A percentile compares a stretch with the other conserved stretches of the same genome.
These are phyloP conservation scores for Russula sp. DNA, from an alignment of 768 basidiomycete species.

Conservation along the genomic window DNA sequence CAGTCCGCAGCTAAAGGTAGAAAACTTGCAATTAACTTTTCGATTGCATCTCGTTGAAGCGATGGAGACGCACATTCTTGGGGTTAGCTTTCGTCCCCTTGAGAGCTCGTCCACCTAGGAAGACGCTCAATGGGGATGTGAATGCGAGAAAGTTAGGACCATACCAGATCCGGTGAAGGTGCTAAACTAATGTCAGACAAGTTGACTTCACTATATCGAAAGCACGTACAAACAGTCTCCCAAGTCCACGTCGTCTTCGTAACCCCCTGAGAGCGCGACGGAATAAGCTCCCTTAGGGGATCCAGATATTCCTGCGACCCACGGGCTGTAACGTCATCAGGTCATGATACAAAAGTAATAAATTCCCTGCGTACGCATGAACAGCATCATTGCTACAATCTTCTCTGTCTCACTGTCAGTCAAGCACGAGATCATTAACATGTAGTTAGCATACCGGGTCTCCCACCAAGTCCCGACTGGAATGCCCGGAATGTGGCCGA, in stretches of 20 bases:
- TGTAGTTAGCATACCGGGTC: constrained; percentile 45
- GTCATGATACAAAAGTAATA: not conserved
- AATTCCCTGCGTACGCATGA: constrained; percentile 64
- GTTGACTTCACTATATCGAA: constrained; percentile 5
- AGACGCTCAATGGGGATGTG: not conserved
- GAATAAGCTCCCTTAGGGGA: constrained; percentile 73
- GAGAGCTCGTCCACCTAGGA: constrained; percentile 75
- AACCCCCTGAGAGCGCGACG: constrained; percentile 85
- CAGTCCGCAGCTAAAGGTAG: constrained; percentile 72
- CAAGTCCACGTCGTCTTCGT: constrained; percentile 79
- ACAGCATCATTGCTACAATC: constrained; percentile 74
- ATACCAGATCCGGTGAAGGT: constrained; percentile 78
- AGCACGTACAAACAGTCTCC: constrained; percentile 76
- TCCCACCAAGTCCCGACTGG: constrained; percentile 84
- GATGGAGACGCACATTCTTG: constrained; percentile 62
- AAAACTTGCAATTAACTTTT: not conserved
- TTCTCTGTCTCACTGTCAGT: constrained; percentile 38
- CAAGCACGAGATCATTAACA: constrained; percentile 2
- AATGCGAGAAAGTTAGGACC: constrained; percentile 8
- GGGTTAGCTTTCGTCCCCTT: constrained; percentile 78
- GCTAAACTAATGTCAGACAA: constrained; percentile 38
- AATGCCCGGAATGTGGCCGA: constrained; percentile 77
- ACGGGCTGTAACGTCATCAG: constrained; percentile 51
- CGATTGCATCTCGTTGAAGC: constrained; percentile 1
- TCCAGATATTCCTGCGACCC: constrained; percentile 78